Conservation (phyloP, 2,329 filamentous ascomycete genomes). For the Metarhizium humberi region DNA sequence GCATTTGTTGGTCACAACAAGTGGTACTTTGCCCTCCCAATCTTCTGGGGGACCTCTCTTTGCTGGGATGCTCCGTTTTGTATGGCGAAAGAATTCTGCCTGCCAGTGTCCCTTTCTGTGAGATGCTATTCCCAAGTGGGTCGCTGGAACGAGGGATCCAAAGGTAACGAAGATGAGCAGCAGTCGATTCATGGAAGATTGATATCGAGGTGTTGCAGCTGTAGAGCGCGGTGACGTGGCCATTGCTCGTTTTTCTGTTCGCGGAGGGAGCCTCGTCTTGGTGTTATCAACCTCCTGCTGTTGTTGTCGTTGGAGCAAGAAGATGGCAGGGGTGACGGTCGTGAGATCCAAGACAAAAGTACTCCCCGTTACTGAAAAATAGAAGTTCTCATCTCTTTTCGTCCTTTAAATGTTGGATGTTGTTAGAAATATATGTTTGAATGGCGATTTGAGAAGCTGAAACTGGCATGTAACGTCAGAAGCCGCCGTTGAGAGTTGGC, state of each 20-base stretch:
- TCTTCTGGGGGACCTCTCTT: constrained; percentile 22
- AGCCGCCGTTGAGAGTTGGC: neutral
- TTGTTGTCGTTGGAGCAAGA: neutral
- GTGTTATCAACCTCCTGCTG: neutral
- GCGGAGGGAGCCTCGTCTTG: neutral
- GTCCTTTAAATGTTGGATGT: neutral
- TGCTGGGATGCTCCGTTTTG: constrained; percentile 14
- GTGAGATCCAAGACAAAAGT: neutral
- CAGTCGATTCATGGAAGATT: constrained; percentile 12
- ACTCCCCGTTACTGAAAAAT: neutral
- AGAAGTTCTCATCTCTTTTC: neutral
- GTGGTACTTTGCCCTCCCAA: constrained; percentile 37
- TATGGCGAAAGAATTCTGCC: constrained; percentile 16
- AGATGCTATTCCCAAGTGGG: constrained; percentile 8
- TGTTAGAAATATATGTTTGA: neutral
- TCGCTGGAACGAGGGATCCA: constrained; percentile 11
- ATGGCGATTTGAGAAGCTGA: neutral
- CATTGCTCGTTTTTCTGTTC: neutral
- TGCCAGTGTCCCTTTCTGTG: constrained; percentile 15
- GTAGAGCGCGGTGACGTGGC: neutral
- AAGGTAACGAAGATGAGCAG: constrained; percentile 13
- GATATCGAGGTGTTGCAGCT: neutral
- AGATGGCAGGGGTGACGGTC: neutral
- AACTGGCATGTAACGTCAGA: neutral
- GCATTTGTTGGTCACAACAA: constrained; percentile 66